These are phyloP conservation scores for Leccinum disarticulatum DNA, from an alignment of 768 basidiomycete species.

Conservation along the genomic window DNA sequence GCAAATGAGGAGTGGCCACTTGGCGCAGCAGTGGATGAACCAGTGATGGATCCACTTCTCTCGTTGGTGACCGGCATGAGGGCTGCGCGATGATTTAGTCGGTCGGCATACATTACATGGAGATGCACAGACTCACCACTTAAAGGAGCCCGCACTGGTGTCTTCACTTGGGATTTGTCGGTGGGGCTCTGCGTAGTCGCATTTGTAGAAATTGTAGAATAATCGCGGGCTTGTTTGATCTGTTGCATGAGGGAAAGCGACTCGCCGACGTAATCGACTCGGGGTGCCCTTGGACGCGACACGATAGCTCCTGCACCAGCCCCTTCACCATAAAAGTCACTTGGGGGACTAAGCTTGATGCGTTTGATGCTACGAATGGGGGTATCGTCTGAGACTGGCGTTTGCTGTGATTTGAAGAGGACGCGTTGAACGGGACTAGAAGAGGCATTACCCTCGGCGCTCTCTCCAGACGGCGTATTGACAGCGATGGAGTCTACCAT, in stretches of 20 bases:
- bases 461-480: slow-evolving; percentile 61
- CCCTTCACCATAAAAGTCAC: slow-evolving; percentile 56
- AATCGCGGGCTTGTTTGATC: slow-evolving; percentile 75
- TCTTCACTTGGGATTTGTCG: slow-evolving; percentile 11
- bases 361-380: slow-evolving; percentile 77
- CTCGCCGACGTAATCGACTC: slow-evolving; percentile 77
- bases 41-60: slow-evolving; percentile 23
- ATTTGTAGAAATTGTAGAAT: slow-evolving; percentile 70
- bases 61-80: slow-evolving; percentile 17
- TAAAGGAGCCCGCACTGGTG: neutral
- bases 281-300: slow-evolving; percentile 45
- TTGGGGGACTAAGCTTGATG: slow-evolving; percentile 70
- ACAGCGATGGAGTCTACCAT: slow-evolving; percentile 94
- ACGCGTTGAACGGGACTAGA: slow-evolving; percentile 43
- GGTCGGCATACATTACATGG: neutral
- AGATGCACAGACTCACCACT: slow-evolving; percentile 18
- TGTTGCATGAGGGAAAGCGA: slow-evolving; percentile 76
- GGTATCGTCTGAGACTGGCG: slow-evolving; percentile 41
- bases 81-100: slow-evolving; percentile 10
- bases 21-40: slow-evolving; percentile 32
- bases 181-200: slow-evolving; percentile 39
- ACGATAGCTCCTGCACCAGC: slow-evolving; percentile 47
- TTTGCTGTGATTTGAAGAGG: slow-evolving; percentile 50
- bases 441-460: slow-evolving; percentile 43
- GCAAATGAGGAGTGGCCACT: slow-evolving; percentile 58